Evolutionary conservation across 257 asterid species (phyloP), one percentile per base, ranked within the genome.

Genomic region (Ilex aquifolium): DNA sequence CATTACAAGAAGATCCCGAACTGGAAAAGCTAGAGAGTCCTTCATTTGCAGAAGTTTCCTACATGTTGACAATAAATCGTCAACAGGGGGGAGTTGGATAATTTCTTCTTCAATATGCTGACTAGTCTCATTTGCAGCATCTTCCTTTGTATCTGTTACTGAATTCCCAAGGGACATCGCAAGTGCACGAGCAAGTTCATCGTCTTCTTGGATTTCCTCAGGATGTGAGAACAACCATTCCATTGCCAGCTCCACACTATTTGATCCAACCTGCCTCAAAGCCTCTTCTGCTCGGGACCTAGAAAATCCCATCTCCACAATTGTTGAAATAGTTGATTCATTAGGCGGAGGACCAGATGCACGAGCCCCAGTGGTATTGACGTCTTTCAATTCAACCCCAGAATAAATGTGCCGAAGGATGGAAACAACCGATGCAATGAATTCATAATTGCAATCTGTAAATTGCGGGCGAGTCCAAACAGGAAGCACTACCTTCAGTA

Each of bases 161-260:
- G 95, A 67, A 69, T 81, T 91, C 72, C 98, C 96, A 70, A 91
- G 94, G 60, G 98, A 91, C 90, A 91, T 91, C 2, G 96, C 98
- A 64, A 91, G 91, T 52, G 98, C 98, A 63, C 95, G 95, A 70
- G 98, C 96, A 71, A 91, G 98, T 74, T 91, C 98, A 76, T 91
- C 98, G 64, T 91, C 98, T 77, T 91, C 98, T 65, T 72, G 96
- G 61, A 60, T 56, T 73, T 91, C 98, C 86, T 91, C 98, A 6
- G 94, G 94, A 78, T 91, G 98, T 62, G 98, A 88, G 76, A 86
- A 88, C 79, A 91, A 60, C 98, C 98, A 91, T 67, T 91, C 98
- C 98, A 88, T 91, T 46, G 98, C 98, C 79, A 86, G 80, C 85
- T 88, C 96, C 80, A 91, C 98, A 44, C 95, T 91, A 70, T 88